Conservation (phyloP, 345 rosid species). For the Rhodomyrtus tomentosa region DNA sequence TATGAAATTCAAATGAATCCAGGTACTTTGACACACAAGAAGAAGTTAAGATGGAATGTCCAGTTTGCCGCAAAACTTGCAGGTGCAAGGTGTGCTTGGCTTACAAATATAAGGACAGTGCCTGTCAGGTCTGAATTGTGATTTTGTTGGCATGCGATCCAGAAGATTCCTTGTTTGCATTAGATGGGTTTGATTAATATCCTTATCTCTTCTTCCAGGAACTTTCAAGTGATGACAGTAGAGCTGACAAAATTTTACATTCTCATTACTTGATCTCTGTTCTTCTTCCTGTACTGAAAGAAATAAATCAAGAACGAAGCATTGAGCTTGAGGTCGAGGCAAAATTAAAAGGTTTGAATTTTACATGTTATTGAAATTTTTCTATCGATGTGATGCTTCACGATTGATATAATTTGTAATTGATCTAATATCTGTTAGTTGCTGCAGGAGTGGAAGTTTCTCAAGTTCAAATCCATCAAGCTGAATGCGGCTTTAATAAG, state of each 20-base stretch:
- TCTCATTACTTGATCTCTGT: conserved; percentile 78
- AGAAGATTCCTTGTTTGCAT: conserved; percentile 2
- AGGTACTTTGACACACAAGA: conserved; percentile 57
- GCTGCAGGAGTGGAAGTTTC: conserved; percentile 35
- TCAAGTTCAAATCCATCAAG: conserved; percentile 32
- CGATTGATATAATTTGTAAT: not conserved
- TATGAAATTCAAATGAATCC: conserved; percentile 12
- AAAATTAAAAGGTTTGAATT: conserved; percentile 40
- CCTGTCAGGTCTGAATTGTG: conserved; percentile 65
- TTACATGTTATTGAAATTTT: not conserved
- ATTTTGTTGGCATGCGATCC: not conserved
- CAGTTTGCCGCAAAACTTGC: conserved; percentile 78
- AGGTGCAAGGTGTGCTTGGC: conserved; percentile 66
- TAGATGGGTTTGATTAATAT: not conserved
- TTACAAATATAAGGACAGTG: conserved; percentile 38
- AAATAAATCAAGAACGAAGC: conserved; percentile 53
- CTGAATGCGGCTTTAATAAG: conserved; percentile 33
- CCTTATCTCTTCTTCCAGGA: conserved; percentile 35
- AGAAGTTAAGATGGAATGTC: conserved; percentile 73
- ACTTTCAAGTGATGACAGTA: conserved; percentile 34
- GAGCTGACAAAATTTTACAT: conserved; percentile 55
- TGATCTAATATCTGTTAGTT: not conserved
- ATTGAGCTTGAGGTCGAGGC: conserved; percentile 60
- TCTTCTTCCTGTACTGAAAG: conserved; percentile 84
- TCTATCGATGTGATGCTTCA: not conserved